Conservation (phyloP, 805 yeast genomes). For the Candida jianshihensis region DNA sequence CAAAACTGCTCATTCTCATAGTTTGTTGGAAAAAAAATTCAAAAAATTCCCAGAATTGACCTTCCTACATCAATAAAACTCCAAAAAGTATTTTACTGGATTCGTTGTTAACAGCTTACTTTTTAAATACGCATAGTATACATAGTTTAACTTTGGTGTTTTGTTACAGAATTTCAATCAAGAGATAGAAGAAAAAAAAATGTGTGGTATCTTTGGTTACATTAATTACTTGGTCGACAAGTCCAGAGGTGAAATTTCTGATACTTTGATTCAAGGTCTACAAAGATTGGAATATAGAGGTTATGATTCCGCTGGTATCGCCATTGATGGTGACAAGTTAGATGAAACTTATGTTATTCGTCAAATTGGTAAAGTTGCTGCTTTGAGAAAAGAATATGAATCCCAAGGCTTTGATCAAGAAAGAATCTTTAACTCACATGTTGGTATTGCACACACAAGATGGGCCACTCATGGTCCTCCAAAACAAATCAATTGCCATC, state of each 20-base stretch:
- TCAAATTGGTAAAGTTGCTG: slow-evolving; percentile 87
- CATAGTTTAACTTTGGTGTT: not conserved
- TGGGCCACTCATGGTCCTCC: slow-evolving; percentile 99
- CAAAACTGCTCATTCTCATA: no score
- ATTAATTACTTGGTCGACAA: slow-evolving; percentile 91
- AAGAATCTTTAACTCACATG: slow-evolving; percentile 72
- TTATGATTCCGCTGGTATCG: slow-evolving; percentile 95
- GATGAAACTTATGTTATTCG: slow-evolving; percentile 69
- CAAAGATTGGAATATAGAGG: slow-evolving; percentile 95
- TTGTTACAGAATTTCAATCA: not conserved
- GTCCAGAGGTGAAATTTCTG: slow-evolving; percentile 87
- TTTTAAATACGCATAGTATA: not conserved
- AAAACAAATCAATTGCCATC: slow-evolving; percentile 81
- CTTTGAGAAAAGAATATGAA: slow-evolving; percentile 61
- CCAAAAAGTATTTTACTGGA: no score
- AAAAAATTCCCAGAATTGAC: no score
- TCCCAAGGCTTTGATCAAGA: slow-evolving; percentile 45
- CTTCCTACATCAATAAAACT: slow-evolving; percentile 1
- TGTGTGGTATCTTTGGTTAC: slow-evolving; percentile 97
- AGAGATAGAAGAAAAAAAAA: slow-evolving; percentile 12
- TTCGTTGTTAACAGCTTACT: no score
- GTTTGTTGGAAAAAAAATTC: no score
- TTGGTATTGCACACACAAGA: slow-evolving; percentile 97
- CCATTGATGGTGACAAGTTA: slow-evolving; percentile 82
- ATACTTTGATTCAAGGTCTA: slow-evolving; percentile 80